Percentiles rank a stretch among this genome's conserved stretches.
These are phyloP conservation scores for Mycena floridula DNA, from an alignment of 768 basidiomycete species.

Conservation along the genomic window DNA sequence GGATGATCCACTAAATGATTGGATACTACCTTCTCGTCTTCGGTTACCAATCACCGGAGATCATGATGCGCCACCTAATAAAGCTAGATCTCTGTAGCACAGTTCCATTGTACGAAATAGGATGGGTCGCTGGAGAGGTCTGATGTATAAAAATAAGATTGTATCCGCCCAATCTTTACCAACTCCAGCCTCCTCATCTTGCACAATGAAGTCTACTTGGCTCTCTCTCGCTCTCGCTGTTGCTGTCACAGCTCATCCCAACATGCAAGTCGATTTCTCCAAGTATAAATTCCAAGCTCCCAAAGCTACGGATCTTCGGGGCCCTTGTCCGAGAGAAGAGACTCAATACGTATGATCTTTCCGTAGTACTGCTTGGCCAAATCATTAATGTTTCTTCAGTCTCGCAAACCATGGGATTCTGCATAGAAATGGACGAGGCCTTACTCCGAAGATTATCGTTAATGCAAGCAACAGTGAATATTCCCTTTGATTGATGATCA, in stretches of 20 bases:
- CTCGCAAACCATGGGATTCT: constrained; percentile 8
- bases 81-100: too few relatives aligned
- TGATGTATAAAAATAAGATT: too few relatives aligned
- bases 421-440: constrained; percentile 7
- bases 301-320: background rate
- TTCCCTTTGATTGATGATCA: background rate
- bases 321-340: constrained; percentile 8
- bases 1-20: too few relatives aligned
- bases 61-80: too few relatives aligned
- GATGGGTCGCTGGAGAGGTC: too few relatives aligned
- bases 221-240: background rate
- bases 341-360: constrained; percentile 4
- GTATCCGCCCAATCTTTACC: too few relatives aligned
- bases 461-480: constrained; percentile 3
- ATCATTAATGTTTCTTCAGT: background rate
- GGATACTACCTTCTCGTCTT: too few relatives aligned
- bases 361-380: too few relatives aligned
- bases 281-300: constrained; percentile 3
- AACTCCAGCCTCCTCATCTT: too few relatives aligned
- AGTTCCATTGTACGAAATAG: too few relatives aligned
- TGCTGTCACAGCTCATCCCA: background rate
- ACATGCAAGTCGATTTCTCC: constrained; percentile 2
- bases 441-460: constrained; percentile 3
- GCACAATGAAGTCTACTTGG: background rate
- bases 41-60: too few relatives aligned